phyloP scores from a whole-genome alignment of 495 filamentous ascomycete species.

The Astrocystis sublimbata region DNA sequence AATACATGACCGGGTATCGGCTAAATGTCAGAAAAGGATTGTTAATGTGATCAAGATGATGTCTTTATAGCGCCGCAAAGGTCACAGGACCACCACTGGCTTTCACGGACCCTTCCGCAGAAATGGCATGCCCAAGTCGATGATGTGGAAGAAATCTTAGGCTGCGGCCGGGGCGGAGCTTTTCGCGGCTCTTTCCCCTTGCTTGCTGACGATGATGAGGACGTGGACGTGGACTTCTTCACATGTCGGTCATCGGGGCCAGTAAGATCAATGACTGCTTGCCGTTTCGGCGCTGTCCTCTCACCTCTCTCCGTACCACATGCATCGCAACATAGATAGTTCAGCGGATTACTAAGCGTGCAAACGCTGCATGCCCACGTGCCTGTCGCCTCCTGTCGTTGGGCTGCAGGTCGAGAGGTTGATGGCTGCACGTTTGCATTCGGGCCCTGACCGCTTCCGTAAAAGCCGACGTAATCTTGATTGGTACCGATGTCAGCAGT shows the following conservation, averaged over 20 bases:
- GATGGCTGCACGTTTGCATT: neutral
- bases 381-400: conserved; percentile 15
- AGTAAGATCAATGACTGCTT: conserved; percentile 37
- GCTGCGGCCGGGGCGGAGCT: conserved; percentile 23
- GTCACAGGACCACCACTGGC: conserved; percentile 78
- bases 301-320: conserved; percentile 67
- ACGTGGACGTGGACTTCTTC: conserved; percentile 18
- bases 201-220: conserved; percentile 3
- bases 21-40: too few species aligned
- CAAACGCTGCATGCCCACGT: conserved; percentile 77
- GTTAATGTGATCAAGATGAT: too few species aligned
- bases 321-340: conserved; percentile 73
- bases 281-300: conserved; percentile 18
- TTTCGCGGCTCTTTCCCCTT: conserved; percentile 30
- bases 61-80: conserved; percentile 67
- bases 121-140: conserved; percentile 69
- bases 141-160: conserved; percentile 39
- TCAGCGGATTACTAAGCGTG: conserved; percentile 77
- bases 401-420: neutral
- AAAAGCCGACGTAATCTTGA: neutral
- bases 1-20: too few species aligned
- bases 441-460: neutral
- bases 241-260: conserved; percentile 19
- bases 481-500: conserved; percentile 15
- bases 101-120: conserved; percentile 67